Conservation (phyloP, 164 flowering plant genomes). For the Nymphaea colorata region DNA sequence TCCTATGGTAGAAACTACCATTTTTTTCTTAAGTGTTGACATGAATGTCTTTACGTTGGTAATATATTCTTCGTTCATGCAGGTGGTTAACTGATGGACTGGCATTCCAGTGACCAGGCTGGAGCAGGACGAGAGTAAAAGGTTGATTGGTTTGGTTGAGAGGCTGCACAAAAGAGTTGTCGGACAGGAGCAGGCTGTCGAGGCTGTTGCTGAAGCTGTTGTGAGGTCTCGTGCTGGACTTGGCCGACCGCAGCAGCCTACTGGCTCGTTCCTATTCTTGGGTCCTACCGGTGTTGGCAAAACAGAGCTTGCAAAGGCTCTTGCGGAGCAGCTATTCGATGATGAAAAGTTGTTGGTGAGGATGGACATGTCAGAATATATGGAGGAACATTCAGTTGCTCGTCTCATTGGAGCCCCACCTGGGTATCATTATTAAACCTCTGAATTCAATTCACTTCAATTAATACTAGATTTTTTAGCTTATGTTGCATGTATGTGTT, state of each 20-base stretch:
- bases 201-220: conserved; percentile 23
- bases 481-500: too few species aligned
- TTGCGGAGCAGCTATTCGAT: conserved; percentile 17
- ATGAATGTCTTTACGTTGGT: background rate
- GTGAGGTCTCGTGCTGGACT: conserved; percentile 27
- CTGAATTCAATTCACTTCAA: too few species aligned
- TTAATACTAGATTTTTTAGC: too few species aligned
- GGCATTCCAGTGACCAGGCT: conserved; percentile 78
- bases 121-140: conserved; percentile 57
- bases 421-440: conserved; percentile 6
- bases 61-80: too few species aligned
- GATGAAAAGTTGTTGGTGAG: conserved; percentile 16
- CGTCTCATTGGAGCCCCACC: conserved; percentile 20
- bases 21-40: background rate
- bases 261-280: conserved; percentile 25
- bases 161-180: conserved; percentile 12
- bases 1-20: background rate
- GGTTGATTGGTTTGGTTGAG: conserved; percentile 43
- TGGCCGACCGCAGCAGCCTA: conserved; percentile 21
- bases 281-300: conserved; percentile 40
- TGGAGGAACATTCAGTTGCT: conserved; percentile 11
- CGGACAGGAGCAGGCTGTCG: conserved; percentile 31
- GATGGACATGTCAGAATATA: conserved; percentile 18
- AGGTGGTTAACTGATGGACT: conserved; percentile 80
- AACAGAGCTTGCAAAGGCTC: conserved; percentile 14